Evolutionary conservation across 768 basidiomycete species (phyloP), one percentile per base, ranked within the genome.

Genomic region (Leccinum truebloodii): DNA sequence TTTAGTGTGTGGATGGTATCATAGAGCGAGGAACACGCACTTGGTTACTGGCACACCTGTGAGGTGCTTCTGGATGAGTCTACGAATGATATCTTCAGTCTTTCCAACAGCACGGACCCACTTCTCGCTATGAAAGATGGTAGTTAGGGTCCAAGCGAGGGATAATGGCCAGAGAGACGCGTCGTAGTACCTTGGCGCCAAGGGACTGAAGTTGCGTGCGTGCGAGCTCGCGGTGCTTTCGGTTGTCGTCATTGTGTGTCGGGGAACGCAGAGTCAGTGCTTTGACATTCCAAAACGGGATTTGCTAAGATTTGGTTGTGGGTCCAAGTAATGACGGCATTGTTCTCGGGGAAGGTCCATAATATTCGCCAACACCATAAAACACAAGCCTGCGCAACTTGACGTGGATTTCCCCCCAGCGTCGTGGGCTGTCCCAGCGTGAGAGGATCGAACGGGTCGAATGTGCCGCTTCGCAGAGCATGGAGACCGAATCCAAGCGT

Each of bases 61-160:
- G 18, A 73, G 73, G 50, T 69, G 62, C 26, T 71, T 75, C 46
- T 35, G 60, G 9, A 69, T 28, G 46, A 73, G 63, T 55, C 66
- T 59, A 39, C 60, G 59, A 46, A 73, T 69, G 24, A 72, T 75
- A 4, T 66, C 65, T 58, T 68, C 73, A 1, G 65, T 72, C 62
- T 71, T 72, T 7, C 63, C 70, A 18, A 68, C 58, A 1, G 70
- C 72, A n/a, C 64, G 64, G 20, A 74, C 37, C 13, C 26, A 59
- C 49, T 58, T 75, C 67, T 64, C 60, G 58, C 73, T 75, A 49
- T 1, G 52, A 26, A 34, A 46, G 32, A 22, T 2, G 52, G 24
- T 20, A 30, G 41, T 55, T 3, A 65, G 50, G 12, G n/a, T 54
- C 12, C 10, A 22, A 13, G 32, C 8, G 20, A 18, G n/a, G n/a